phyloP scores from a whole-genome alignment of 495 filamentous ascomycete species.

The Penicillium roqueforti region DNA sequence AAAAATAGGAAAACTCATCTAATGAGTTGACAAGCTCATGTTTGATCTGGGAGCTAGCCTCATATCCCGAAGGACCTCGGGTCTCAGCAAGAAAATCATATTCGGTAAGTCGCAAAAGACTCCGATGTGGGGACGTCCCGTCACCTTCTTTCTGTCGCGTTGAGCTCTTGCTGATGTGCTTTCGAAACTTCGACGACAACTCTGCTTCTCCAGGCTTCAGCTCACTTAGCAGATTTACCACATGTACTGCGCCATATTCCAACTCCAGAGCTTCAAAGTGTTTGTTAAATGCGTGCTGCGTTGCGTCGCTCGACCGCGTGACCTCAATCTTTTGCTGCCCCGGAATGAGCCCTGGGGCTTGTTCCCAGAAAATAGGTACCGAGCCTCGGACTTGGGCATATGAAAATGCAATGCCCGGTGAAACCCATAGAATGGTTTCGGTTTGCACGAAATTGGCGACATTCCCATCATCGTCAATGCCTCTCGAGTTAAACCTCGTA shows the following conservation, averaged over 20 bases:
- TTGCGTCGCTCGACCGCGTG: constrained; percentile 83
- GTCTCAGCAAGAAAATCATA: constrained; percentile 97
- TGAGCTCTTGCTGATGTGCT: constrained; percentile 67
- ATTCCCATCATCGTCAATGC: constrained; percentile 95
- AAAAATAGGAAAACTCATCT: constrained; percentile 83
- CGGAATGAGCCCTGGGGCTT: constrained; percentile 78
- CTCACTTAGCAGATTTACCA: constrained; percentile 87
- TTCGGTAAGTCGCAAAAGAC: constrained; percentile 71
- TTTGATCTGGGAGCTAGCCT: constrained; percentile 75
- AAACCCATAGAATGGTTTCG: constrained; percentile 66
- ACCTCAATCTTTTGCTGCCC: constrained; percentile 93
- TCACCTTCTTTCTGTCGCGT: constrained; percentile 49
- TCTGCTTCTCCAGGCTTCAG: constrained; percentile 80
- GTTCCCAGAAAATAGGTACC: constrained; percentile 97
- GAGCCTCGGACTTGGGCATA: constrained; percentile 91
- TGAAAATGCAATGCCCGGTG: constrained; percentile 74
- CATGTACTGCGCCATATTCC: constrained; percentile 82
- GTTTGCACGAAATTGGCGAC: constrained; percentile 89
- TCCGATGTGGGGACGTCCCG: constrained; percentile 51
- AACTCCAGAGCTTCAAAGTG: constrained; percentile 81
- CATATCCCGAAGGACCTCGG: constrained; percentile 80
- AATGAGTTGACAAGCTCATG: constrained; percentile 68
- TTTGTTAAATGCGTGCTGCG: constrained; percentile 90
- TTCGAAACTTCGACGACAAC: constrained; percentile 69
- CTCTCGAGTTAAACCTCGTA: constrained; percentile 91